These are phyloP conservation scores for Camelina hispida DNA, from an alignment of 345 rosid species.

Conservation along the genomic window DNA sequence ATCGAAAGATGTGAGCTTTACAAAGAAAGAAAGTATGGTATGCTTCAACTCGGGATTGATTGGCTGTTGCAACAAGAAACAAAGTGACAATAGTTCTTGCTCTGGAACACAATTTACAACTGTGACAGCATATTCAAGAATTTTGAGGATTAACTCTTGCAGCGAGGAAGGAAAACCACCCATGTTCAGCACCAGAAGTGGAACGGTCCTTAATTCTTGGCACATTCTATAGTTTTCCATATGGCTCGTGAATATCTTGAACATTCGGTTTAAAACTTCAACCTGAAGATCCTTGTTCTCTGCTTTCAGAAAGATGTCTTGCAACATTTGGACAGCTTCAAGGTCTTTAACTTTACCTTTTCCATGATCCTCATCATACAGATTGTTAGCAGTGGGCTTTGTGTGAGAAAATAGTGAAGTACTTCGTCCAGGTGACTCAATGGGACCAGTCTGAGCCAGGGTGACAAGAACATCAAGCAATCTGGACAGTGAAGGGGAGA, in stretches of 20 bases:
- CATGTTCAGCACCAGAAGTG: conserved; percentile 91
- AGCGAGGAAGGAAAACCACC: conserved; percentile 79
- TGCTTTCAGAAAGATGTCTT: conserved; percentile 91
- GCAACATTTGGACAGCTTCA: conserved; percentile 98
- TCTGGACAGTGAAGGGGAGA: conserved; percentile 81
- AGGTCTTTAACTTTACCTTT: conserved; percentile 87
- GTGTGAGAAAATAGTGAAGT: conserved; percentile 55
- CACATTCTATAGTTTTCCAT: conserved; percentile 87
- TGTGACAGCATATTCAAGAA: conserved; percentile 97
- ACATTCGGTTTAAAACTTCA: conserved; percentile 92
- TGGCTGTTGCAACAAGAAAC: conserved; percentile 94
- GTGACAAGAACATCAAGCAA: conserved; percentile 91
- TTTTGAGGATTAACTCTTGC: conserved; percentile 92
- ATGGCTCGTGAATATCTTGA: conserved; percentile 93
- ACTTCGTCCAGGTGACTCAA: conserved; percentile 55
- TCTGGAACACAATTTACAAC: conserved; percentile 96
- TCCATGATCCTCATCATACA: conserved; percentile 73
- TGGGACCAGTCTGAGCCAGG: conserved; percentile 86
- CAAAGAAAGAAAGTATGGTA: conserved; percentile 86
- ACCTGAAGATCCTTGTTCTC: conserved; percentile 75
- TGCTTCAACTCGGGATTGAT: conserved; percentile 83
- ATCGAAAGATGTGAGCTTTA: conserved; percentile 92
- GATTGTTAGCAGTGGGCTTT: conserved; percentile 52
- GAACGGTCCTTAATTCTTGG: conserved; percentile 87
- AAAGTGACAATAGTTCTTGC: conserved; percentile 93